phyloP scores from a whole-genome alignment of 371 early-diverging fungal genomes.

The Mucor plumbeus region DNA sequence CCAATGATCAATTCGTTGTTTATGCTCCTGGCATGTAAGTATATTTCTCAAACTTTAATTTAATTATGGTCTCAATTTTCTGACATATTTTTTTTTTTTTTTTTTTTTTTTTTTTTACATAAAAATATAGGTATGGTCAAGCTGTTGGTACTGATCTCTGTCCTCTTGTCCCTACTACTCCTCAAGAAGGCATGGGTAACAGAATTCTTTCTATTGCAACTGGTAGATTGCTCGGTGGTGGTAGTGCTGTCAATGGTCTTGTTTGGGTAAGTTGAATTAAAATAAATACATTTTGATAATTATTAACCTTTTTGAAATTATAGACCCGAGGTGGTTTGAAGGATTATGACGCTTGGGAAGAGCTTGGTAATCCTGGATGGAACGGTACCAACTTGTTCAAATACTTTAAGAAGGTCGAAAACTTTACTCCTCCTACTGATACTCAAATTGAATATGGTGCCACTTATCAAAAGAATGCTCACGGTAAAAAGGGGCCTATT shows the following conservation, averaged over 20 bases:
- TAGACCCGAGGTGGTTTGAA: slow-evolving; percentile 44
- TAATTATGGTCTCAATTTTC: background rate
- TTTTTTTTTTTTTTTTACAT: no score
- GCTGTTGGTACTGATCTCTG: slow-evolving; percentile 25
- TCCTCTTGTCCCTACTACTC: slow-evolving; percentile 21
- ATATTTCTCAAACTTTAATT: background rate
- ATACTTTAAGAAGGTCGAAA: slow-evolving; percentile 27
- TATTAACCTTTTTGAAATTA: slow-evolving; percentile 29
- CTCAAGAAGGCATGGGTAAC: slow-evolving; percentile 19
- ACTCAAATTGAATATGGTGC: slow-evolving; percentile 20
- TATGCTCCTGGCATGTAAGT: slow-evolving; percentile 29
- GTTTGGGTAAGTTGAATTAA: slow-evolving; percentile 17
- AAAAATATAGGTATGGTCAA: slow-evolving; percentile 24
- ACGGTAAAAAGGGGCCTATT: slow-evolving; percentile 16
- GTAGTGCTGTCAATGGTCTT: slow-evolving; percentile 26
- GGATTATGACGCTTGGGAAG: slow-evolving; percentile 45
- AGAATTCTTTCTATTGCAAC: slow-evolving; percentile 20
- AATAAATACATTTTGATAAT: background rate
- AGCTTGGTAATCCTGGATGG: slow-evolving; percentile 37
- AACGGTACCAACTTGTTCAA: slow-evolving; percentile 28
- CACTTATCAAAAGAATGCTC: slow-evolving; percentile 1
- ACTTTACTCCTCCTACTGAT: slow-evolving; percentile 8
- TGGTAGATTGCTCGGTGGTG: slow-evolving; percentile 25
- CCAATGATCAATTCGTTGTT: slow-evolving; percentile 17
- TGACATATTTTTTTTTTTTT: background rate